Base-by-base conservation (phyloP, 306 rosid genomes). In the Malus orientalis region DNA sequence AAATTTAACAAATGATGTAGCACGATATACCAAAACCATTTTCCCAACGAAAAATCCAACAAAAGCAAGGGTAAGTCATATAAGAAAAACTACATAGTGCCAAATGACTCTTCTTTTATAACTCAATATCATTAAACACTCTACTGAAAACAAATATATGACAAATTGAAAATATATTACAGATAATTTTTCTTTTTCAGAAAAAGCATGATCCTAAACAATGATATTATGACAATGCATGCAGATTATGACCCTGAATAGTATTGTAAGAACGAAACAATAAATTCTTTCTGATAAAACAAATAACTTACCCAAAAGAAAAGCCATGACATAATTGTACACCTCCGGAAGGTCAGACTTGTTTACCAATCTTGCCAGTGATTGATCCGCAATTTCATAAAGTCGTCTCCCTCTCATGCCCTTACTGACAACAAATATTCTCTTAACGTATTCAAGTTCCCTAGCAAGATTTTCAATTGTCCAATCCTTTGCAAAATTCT, bases 401-500 rank as follows among this genome's bases (percentile, higher is more conserved):
- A 95, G 85, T 63, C 84, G 88, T 83, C 87, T 92, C 76, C 99
- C 99, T 84, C 98, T 91, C 79, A 84, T 81, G 78, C 91, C 98
- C 87, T 92, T 92, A 88, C 99, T 95, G 57, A 85, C 91, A 82
- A 85, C 83, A 75, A 95, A 95, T 61, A 95, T 92, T 77, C 99
- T 88, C 85, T 85, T 91, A 22, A 95, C 97, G 75, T 91, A 91
- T 82, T 95, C 96, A 71, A 95, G 97, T 75, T 95, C 99, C 86
- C 84, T 92, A 81, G 84, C 77, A 75, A 95, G 82, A 65, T 87
- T 83, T 82, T 95, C 97, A 20, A 81, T 89, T 13, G 99, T 74
- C 99, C 99, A 95, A 4, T 87, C 93, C 77, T 92, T 89, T 2
- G 97, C 99, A 74, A 92, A 92, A 88, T 74, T 89, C 22, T 84